Evolutionary conservation across 352 stramenopile species (phyloP), one percentile per base, ranked within the genome.

Genomic region (Phytophthora fragariaefolia): DNA sequence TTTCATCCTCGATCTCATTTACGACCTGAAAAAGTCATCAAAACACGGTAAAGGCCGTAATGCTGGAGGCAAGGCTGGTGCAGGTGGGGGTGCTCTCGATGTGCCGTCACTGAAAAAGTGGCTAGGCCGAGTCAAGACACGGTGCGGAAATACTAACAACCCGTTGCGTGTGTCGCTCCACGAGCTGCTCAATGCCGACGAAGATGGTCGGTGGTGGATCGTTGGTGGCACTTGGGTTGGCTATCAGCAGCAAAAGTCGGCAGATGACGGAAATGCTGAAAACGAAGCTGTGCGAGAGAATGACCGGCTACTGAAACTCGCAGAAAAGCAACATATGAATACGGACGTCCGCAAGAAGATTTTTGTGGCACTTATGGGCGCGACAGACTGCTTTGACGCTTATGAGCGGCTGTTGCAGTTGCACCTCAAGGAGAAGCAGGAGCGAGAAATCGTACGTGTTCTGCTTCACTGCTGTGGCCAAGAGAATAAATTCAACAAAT

Each of bases 311-410:
- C 52, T 98, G 13, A 80, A 94, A 45, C 79, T 99, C 23, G 97
- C 97, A 30, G 85, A 96, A 22, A 98, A 98, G 72, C 94, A 98
- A 74, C 92, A 96, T 63, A 99, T 99, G 97, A 99, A 99, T 69
- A 99, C 96, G 26, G 85, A 99, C 63, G 79, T 97, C 24, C 92
- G 96, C 43, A 90, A 96, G 61, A 88, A 96, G 36, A 98, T 99
- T 55, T 99, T 99, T 71, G 97, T 97, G 54, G 97, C 97, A 26
- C 94, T 99, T 66, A 99, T 99, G 95, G 92, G 92, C 24, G 95
- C 91, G 17, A 81, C 87, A 22, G 97, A 99, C 73, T 98, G 87
- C 60, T 83, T 99, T 46, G 97, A 99, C 74, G 95, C 96, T 1
- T 98, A 99, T 71, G 96, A 99, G 69, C 96, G 97, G 26, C 77